Conservation (phyloP, 192 early-diverging fungal genomes). For the Chytriomyces sp. region DNA sequence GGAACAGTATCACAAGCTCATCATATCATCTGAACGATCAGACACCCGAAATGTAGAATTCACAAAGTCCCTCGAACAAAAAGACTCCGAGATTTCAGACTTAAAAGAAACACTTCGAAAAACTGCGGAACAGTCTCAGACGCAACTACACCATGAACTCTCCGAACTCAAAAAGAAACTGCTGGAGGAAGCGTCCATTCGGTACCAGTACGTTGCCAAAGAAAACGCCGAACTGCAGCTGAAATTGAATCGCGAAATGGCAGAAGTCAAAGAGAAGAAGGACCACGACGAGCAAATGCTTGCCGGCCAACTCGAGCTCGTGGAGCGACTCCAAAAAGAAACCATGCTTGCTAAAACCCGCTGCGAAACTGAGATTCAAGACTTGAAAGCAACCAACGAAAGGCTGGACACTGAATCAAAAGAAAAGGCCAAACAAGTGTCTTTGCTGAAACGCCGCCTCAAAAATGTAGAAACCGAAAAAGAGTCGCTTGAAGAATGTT, state of each 20-base stretch:
- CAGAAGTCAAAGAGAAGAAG: slow-evolving; percentile 32
- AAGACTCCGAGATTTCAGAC: slow-evolving; percentile 29
- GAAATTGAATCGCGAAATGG: slow-evolving; percentile 31
- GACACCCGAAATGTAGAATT: slow-evolving; percentile 27
- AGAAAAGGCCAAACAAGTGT: slow-evolving; percentile 35
- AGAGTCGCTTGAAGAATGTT: background rate
- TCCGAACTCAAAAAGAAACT: slow-evolving; percentile 34
- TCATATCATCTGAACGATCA: slow-evolving; percentile 17
- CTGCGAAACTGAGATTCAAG: slow-evolving; percentile 41
- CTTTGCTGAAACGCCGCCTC: slow-evolving; percentile 36
- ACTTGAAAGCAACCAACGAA: slow-evolving; percentile 10
- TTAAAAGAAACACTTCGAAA: slow-evolving; percentile 33
- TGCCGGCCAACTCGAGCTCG: slow-evolving; percentile 35
- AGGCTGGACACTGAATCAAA: slow-evolving; percentile 32
- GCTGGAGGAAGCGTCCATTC: slow-evolving; percentile 14
- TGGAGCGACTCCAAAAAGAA: slow-evolving; percentile 45
- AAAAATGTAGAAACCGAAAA: slow-evolving; percentile 41
- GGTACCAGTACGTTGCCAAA: slow-evolving; percentile 23
- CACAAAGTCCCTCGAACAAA: slow-evolving; percentile 25
- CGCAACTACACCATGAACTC: slow-evolving; percentile 32
- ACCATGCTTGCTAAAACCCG: slow-evolving; percentile 20
- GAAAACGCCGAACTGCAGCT: slow-evolving; percentile 35
- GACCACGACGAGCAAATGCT: slow-evolving; percentile 37
- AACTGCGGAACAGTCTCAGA: slow-evolving; percentile 22
- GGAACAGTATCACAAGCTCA: slow-evolving; percentile 26